Evolutionary conservation across 129 eudicot genomes (phyloP).

Genomic region (Pittosporum tobira): DNA sequence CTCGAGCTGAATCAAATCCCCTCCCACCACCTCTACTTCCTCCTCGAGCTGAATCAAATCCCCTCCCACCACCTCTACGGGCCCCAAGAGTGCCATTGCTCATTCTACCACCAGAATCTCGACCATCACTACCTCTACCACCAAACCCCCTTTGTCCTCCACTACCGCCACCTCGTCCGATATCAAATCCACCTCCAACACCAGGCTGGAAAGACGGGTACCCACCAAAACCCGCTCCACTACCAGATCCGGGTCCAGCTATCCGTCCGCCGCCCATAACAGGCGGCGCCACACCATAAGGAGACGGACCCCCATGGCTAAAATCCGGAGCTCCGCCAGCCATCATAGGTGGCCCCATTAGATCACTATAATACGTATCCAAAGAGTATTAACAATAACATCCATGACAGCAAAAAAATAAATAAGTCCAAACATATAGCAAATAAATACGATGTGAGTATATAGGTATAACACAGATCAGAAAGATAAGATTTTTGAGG

Average conservation of each 20-base stretch:
- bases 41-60: conserved; percentile 3
- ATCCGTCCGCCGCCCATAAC: conserved; percentile 19
- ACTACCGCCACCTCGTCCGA: conserved; percentile 14
- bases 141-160: conserved; percentile 15
- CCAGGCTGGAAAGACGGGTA: conserved; percentile 54
- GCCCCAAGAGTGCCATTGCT: conserved; percentile 16
- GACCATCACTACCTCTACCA: conserved; percentile 22
- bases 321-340: conserved; percentile 40
- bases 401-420: not conserved
- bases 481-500: not conserved
- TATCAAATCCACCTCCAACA: conserved; percentile 45
- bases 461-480: not conserved
- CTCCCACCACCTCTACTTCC: conserved; percentile 35
- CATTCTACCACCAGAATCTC: conserved; percentile 28
- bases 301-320: conserved; percentile 51
- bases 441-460: not conserved
- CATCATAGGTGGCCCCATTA: conserved; percentile 46
- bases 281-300: conserved; percentile 29
- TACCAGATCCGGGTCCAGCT: conserved; percentile 22
- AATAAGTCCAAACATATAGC: not conserved
- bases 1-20: conserved; percentile 28
- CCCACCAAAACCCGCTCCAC: conserved; percentile 36
- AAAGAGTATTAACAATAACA: not conserved
- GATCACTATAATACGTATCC: conserved; percentile 32
- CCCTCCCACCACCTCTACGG: conserved; percentile 23